Percentiles rank a stretch among this genome's conserved stretches.
phyloP scores from a whole-genome alignment of 441 rosid genomes.

The Pelargonium fulgidum region DNA sequence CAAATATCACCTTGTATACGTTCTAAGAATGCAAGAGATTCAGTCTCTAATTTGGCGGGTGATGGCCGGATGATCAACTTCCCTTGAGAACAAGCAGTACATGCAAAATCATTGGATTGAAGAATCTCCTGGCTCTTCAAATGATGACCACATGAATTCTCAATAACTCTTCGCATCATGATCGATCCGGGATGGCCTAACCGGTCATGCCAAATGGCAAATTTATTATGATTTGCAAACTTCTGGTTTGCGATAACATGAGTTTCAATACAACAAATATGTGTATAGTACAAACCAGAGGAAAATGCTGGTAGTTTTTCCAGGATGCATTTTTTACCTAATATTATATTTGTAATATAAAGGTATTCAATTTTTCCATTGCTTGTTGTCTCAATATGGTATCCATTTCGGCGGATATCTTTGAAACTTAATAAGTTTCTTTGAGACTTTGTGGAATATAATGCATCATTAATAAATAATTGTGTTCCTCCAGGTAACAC shows the following conservation, averaged over 20 bases:
- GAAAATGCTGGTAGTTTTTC: background rate
- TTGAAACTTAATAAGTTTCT: conserved; percentile 12
- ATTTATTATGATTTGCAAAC: background rate
- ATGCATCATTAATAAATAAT: background rate
- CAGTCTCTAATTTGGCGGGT: background rate
- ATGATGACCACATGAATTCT: background rate
- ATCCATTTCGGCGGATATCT: conserved; percentile 5
- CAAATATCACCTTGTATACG: no score
- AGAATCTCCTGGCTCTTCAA: conserved; percentile 14
- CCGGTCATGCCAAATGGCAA: background rate
- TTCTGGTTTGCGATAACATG: background rate
- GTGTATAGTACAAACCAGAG: background rate
- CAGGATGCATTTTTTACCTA: background rate
- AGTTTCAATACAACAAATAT: background rate
- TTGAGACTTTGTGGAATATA: background rate
- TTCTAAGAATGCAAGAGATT: conserved; percentile 1
- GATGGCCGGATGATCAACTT: conserved; percentile 6
- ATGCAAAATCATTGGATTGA: background rate
- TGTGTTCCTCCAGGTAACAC: background rate
- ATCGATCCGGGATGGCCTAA: background rate
- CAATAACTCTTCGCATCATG: background rate
- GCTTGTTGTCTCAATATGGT: background rate
- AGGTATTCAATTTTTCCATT: conserved; percentile 10
- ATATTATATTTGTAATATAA: background rate
- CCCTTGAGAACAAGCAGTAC: background rate